Percentiles rank a stretch among this genome's conserved stretches.
These are phyloP conservation scores for Tetrapisispora fleetii DNA, from an alignment of 805 yeast species.

Conservation along the genomic window DNA sequence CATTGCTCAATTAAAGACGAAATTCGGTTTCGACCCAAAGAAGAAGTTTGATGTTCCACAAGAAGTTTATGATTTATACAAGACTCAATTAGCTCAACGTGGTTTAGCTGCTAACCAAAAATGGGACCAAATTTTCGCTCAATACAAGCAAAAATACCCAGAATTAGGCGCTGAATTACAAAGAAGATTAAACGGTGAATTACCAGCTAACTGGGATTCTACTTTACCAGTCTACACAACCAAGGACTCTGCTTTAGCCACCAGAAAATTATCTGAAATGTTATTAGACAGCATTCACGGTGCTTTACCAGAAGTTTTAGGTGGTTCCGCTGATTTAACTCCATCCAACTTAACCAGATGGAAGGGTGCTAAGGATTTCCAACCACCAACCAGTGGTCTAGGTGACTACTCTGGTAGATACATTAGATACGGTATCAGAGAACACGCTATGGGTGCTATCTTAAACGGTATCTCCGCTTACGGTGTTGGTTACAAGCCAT, in stretches of 20 bases:
- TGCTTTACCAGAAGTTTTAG: slow-evolving; percentile 76
- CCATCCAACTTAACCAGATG: slow-evolving; percentile 94
- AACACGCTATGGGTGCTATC: slow-evolving; percentile 98
- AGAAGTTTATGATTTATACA: slow-evolving; percentile 69
- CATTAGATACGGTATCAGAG: slow-evolving; percentile 96
- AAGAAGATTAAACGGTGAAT: slow-evolving; percentile 67
- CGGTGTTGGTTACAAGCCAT: slow-evolving; percentile 74
- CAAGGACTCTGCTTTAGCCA: slow-evolving; percentile 73
- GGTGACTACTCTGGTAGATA: slow-evolving; percentile 90
- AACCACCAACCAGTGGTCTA: slow-evolving; percentile 67
- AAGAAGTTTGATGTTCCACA: slow-evolving; percentile 68
- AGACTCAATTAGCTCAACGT: slow-evolving; percentile 40
- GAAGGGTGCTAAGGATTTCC: slow-evolving; percentile 79
- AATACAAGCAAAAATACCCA: slow-evolving; percentile 63
- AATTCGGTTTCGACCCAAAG: slow-evolving; percentile 81
- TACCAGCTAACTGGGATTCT: slow-evolving; percentile 77
- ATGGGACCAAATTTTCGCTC: slow-evolving; percentile 59
- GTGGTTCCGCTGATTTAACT: slow-evolving; percentile 98
- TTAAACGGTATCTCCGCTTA: slow-evolving; percentile 94
- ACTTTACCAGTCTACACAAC: slow-evolving; percentile 72
- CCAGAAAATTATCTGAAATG: slow-evolving; percentile 87
- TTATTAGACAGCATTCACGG: slow-evolving; percentile 54
- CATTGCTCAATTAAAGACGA: slow-evolving; percentile 70
- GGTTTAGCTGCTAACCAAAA: slow-evolving; percentile 61
- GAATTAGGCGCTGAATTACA: slow-evolving; percentile 65